Base-by-base conservation (phyloP, 495 filamentous ascomycete genomes). In the Sordaria brevicollis region DNA sequence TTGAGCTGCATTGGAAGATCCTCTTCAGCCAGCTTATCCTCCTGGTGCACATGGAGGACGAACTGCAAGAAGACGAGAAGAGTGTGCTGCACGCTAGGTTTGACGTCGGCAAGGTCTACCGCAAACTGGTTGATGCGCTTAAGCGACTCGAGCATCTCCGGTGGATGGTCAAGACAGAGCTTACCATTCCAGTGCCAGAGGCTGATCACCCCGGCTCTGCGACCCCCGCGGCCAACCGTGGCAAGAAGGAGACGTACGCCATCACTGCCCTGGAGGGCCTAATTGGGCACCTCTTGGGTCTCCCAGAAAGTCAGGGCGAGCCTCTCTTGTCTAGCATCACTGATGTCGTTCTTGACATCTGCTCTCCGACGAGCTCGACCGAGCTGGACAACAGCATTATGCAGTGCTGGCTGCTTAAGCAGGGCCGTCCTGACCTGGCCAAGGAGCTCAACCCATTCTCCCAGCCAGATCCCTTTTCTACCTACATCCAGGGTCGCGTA, bases 401-500 rank as follows among this genome's bases (percentile, higher is more conserved):
- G 29, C 90, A 92, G 76, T 92, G 90, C 76, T 86, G 88, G 72
- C 82, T 94, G 4, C 84, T 94, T 34, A 89, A 88, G 69, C 86
- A 88, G 70, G 85, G 87, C 65, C 86, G 92, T 74, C 82, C 89
- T 15, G 90, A 92, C 72, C 83, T 94, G 4, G 93, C 93, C 11
- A 82, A 87, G 68, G 91, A 95, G 74, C 92, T 97, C 73, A 82
- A 84, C 66, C 87, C 86, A 8, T 95, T 92, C 76, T 79, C 80
- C 81, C 89, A 80, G 75, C 87, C 75, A 78, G 83, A 85, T 31
- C 77, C 85, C 35, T 98, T 95, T 88, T 87, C 92, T 5, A 90
- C 87, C 1, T 99, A 99, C 78, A 83, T 97, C 15, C 92, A 92
- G 77, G 94, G 91, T 13, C 90, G 96, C 37, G 83, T 95, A 57